A percentile compares a stretch with the other conserved stretches of the same genome.
phyloP scores from a whole-genome alignment of 495 filamentous ascomycete species.

The Rusavskia elegans region DNA sequence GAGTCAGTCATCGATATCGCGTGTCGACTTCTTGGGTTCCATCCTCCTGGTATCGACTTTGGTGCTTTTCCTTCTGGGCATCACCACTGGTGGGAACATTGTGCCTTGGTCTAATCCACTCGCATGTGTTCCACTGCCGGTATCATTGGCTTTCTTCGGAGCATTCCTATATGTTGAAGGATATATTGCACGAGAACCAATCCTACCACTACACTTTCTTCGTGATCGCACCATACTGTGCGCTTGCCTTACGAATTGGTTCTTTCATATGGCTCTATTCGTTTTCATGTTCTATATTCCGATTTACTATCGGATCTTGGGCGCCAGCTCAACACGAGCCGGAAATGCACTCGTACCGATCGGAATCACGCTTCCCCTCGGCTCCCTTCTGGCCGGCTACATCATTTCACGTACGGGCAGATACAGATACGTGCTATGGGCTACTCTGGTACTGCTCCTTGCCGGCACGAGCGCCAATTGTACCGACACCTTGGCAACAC shows the following conservation, averaged over 20 bases:
- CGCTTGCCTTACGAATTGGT: constrained; percentile 64
- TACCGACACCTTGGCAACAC: constrained; percentile 31
- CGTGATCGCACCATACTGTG: constrained; percentile 55
- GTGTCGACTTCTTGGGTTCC: constrained; percentile 76
- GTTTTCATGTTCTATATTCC: constrained; percentile 62
- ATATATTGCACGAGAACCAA: constrained; percentile 49
- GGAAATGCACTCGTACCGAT: constrained; percentile 55
- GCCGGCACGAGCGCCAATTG: constrained; percentile 31
- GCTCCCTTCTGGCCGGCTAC: constrained; percentile 51
- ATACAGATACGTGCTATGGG: constrained; percentile 45
- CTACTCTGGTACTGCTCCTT: constrained; percentile 33
- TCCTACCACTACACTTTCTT: constrained; percentile 68
- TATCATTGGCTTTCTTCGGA: constrained; percentile 38
- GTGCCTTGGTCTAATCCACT: constrained; percentile 76
- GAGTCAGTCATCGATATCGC: constrained; percentile 18
- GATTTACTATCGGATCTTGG: constrained; percentile 66
- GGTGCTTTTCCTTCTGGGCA: constrained; percentile 59
- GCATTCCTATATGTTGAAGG: constrained; percentile 53
- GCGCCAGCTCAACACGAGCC: constrained; percentile 49
- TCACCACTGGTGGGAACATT: constrained; percentile 74
- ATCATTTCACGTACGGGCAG: constrained; percentile 63
- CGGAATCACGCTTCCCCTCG: constrained; percentile 49
- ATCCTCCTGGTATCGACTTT: constrained; percentile 51
- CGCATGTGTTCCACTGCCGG: constrained; percentile 48
- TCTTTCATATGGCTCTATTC: constrained; percentile 33